Evolutionary conservation across 345 rosid genomes (phyloP).

Genomic region (Ricinus communis): DNA sequence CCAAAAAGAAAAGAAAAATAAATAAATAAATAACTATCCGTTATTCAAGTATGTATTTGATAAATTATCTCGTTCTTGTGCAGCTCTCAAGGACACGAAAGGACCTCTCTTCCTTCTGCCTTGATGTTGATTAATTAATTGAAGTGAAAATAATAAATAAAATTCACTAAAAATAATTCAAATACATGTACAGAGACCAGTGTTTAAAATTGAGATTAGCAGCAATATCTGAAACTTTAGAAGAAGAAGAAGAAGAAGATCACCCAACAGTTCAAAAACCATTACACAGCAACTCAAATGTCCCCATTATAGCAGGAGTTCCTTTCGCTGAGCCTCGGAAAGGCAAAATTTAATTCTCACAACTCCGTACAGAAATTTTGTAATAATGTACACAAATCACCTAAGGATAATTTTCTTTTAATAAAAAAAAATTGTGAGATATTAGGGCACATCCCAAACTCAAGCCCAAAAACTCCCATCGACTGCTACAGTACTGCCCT

Average conservation of each 20-base stretch:
- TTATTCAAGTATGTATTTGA: background rate
- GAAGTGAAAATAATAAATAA: background rate
- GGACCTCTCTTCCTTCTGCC: too few relatives aligned
- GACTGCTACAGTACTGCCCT: slow-evolving; percentile 23
- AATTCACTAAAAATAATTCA: background rate
- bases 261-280: background rate
- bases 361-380: slow-evolving; percentile 35
- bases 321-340: slow-evolving; percentile 25
- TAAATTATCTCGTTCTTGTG: too few relatives aligned
- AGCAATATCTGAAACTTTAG: background rate
- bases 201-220: background rate
- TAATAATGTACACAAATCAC: slow-evolving; percentile 55
- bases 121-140: background rate
- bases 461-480: slow-evolving; percentile 7
- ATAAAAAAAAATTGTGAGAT: slow-evolving; percentile 10
- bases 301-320: background rate
- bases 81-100: too few relatives aligned
- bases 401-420: too few relatives aligned
- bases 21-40: background rate
- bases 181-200: background rate
- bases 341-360: slow-evolving; percentile 43
- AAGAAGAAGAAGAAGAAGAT: too few relatives aligned
- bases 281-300: slow-evolving; percentile 6
- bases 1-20: background rate
- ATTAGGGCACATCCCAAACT: slow-evolving; percentile 28